These are phyloP conservation scores for Soucietia sequanensis DNA, from an alignment of 805 yeast genomes.

Conservation along the genomic window DNA sequence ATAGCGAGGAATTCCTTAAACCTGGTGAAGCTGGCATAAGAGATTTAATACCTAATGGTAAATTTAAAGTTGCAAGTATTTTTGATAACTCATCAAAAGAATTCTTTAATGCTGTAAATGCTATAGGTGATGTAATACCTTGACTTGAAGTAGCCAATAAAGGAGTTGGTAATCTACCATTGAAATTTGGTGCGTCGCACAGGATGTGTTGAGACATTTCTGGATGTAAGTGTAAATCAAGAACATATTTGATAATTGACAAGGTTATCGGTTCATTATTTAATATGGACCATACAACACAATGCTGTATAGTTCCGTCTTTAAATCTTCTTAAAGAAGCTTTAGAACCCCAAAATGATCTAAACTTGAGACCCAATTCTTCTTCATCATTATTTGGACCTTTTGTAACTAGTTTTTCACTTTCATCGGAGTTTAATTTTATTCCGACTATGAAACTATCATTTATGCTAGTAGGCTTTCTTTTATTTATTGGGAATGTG, in stretches of 20 bases:
- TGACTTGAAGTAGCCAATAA: conserved; percentile 59
- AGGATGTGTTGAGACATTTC: conserved; percentile 34
- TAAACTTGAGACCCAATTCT: conserved; percentile 59
- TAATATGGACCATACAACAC: conserved; percentile 77
- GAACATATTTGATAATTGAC: conserved; percentile 61
- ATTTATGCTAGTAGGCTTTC: conserved; percentile 48
- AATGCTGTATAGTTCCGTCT: conserved; percentile 86
- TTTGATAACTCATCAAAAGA: conserved; percentile 54
- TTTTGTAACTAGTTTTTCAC: conserved; percentile 79
- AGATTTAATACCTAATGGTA: conserved; percentile 72
- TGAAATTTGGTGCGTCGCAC: conserved; percentile 45
- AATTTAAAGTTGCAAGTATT: conserved; percentile 43
- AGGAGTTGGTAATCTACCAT: conserved; percentile 56
- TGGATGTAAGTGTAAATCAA: conserved; percentile 61
- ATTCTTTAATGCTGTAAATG: conserved; percentile 27
- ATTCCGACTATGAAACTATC: conserved; percentile 55
- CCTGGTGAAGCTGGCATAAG: conserved; percentile 73
- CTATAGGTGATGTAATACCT: conserved; percentile 38
- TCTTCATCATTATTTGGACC: conserved; percentile 72
- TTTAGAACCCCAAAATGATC: conserved; percentile 84
- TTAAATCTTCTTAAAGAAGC: conserved; percentile 88
- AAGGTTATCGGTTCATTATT: conserved; percentile 60
- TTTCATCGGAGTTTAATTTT: conserved; percentile 63
- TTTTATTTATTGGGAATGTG: conserved; percentile 44
- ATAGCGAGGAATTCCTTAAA: conserved; percentile 70